Evolutionary conservation across 2,329 filamentous ascomycete species (phyloP).

Genomic region (Phaeoacremonium minimum): DNA sequence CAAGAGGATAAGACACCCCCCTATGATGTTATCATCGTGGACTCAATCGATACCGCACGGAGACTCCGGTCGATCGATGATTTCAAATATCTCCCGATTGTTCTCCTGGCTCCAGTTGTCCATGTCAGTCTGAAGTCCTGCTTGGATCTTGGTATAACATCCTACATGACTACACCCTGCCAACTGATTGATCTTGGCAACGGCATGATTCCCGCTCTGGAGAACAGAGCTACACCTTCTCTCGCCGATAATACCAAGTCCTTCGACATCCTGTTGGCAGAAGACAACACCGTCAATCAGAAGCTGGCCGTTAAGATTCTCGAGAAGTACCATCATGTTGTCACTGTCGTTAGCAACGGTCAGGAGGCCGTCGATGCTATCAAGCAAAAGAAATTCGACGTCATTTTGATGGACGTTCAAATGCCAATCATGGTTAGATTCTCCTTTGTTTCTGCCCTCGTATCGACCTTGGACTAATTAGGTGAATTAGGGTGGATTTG

Average conservation of each 20-base stretch:
- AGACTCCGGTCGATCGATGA: constrained; percentile 82
- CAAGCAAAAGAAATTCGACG: constrained; percentile 88
- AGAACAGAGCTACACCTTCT: constrained; percentile 86
- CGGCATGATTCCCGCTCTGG: constrained; percentile 90
- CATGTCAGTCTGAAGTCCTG: constrained; percentile 91
- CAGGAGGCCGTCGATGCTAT: constrained; percentile 90
- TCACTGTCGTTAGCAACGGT: constrained; percentile 92
- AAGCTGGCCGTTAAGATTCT: constrained; percentile 93
- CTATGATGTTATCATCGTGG: constrained; percentile 94
- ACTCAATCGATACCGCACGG: constrained; percentile 87
- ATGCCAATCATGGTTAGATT: constrained; percentile 96
- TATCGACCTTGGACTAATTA: constrained; percentile 28
- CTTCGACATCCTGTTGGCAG: constrained; percentile 90
- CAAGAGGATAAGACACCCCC: constrained; percentile 56
- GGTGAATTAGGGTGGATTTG: constrained; percentile 79
- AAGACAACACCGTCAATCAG: constrained; percentile 98
- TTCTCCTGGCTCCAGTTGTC: constrained; percentile 83
- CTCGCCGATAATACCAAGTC: constrained; percentile 92
- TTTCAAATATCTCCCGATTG: constrained; percentile 97
- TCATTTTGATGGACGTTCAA: constrained; percentile 98
- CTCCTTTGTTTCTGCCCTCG: constrained; percentile 3
- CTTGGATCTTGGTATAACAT: constrained; percentile 93
- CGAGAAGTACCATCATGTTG: constrained; percentile 91
- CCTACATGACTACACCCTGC: constrained; percentile 97
- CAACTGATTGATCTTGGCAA: constrained; percentile 91